Evolutionary conservation across 106 monocot genomes (phyloP).

Genomic region (Acorus calamus): DNA sequence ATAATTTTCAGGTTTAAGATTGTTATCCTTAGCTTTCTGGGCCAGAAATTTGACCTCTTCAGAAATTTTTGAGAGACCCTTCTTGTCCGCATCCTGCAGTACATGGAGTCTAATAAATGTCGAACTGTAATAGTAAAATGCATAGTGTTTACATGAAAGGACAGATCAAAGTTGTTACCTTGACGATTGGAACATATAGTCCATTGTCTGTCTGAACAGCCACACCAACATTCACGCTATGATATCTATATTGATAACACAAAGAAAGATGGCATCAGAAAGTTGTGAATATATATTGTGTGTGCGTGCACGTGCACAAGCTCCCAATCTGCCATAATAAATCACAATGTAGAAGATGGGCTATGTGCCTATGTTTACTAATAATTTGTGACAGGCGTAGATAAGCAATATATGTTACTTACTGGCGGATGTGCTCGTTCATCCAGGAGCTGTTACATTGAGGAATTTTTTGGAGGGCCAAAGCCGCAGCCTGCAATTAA

Average conservation of each 20-base stretch:
- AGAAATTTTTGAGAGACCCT: slow-evolving; percentile 76
- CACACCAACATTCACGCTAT: slow-evolving; percentile 83
- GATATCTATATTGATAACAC: slow-evolving; percentile 37
- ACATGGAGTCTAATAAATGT: background rate
- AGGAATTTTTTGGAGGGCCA: slow-evolving; percentile 92
- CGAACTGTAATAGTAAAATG: background rate
- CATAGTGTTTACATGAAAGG: background rate
- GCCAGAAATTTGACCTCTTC: slow-evolving; percentile 85
- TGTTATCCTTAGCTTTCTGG: slow-evolving; percentile 85
- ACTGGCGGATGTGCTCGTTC: slow-evolving; percentile 97
- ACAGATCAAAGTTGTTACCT: slow-evolving; percentile 28
- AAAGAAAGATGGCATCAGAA: background rate
- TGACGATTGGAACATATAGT: slow-evolving; percentile 89
- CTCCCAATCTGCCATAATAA: no score
- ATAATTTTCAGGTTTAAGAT: slow-evolving; percentile 84
- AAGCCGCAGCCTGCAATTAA: slow-evolving; percentile 74
- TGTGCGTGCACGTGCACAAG: no score
- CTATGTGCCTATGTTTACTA: no score
- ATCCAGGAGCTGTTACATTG: slow-evolving; percentile 99
- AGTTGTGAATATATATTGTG: background rate
- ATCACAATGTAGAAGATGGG: background rate
- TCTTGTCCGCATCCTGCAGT: slow-evolving; percentile 93
- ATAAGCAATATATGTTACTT: slow-evolving; percentile 11
- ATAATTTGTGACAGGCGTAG: background rate
- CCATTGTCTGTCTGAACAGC: slow-evolving; percentile 96